Evolutionary conservation across 371 early-diverging fungal species (phyloP), one percentile per base, ranked within the genome.

Genomic region (Mortierella sp.): DNA sequence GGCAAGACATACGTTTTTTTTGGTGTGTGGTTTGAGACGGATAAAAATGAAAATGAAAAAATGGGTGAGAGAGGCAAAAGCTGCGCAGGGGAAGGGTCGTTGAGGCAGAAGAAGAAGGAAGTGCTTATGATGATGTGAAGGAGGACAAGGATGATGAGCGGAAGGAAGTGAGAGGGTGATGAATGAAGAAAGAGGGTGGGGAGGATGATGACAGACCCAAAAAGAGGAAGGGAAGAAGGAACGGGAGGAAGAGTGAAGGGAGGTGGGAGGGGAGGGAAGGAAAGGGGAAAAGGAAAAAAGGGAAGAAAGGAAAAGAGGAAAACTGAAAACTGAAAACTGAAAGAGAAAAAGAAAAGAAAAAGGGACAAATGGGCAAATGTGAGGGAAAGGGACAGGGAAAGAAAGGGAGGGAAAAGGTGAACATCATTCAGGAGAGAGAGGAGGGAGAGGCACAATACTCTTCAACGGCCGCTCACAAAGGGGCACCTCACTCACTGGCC

Each of bases 11-110:
- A 49, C 46, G 49, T 21, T 44, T 32, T 18, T 11, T 32, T 32
- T 18, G 6, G 32, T 58, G 60, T 32, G 27, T 56, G n/a, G 58
- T 60, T 60, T 32, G 29, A 29, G 46, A 72, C 27, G 49, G 72
- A 51, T 46, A 72, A 44, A 72, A 49, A 18, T 38, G 21, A 10
- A 43, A 70, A 24, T 16, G 8, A 71, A 71, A 21, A 72, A 27
- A 35, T 5, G 0, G 41, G 48, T 1, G n/a, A 8, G 32, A 0
- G 24, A 41, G 76, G 68, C 46, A 32, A 55, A 55, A 14, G 54
- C 29, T 41, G 70, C 49, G 41, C 51, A 51, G 54, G 70, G 76
- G 29, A 51, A 32, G 55, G 70, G 49, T 68, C 46, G 65, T 65
- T 65, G 38, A 65, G 38, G 65, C 21, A 32, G 8, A 35, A 65